A percentile compares a stretch with the other conserved stretches of the same genome.
Conservation (phyloP, 495 filamentous ascomycete genomes). For the Bombardia bombarda region DNA sequence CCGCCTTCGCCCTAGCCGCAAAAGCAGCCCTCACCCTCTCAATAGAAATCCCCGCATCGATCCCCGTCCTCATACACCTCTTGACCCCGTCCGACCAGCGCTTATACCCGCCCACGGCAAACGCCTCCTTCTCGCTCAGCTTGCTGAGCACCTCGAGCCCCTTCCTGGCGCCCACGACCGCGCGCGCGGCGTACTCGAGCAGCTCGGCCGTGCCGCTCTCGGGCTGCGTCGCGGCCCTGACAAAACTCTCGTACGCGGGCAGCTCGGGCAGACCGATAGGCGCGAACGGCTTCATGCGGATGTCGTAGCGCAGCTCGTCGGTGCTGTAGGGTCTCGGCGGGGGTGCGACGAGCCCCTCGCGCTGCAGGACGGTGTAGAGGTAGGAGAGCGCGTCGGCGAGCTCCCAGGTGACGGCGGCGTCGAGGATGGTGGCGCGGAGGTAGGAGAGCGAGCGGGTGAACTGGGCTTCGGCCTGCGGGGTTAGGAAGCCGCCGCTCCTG, state of each 20-base stretch:
- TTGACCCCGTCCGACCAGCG: slow-evolving; percentile 52
- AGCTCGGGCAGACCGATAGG: slow-evolving; percentile 61
- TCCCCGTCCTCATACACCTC: slow-evolving; percentile 54
- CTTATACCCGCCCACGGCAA: slow-evolving; percentile 42
- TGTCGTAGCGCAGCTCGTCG: slow-evolving; percentile 66
- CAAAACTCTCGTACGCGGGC: slow-evolving; percentile 57
- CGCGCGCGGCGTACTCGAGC: slow-evolving; percentile 52
- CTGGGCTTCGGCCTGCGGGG: slow-evolving; percentile 28
- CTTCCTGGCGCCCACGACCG: slow-evolving; percentile 53
- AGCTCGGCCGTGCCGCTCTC: slow-evolving; percentile 33
- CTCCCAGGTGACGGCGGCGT: slow-evolving; percentile 59
- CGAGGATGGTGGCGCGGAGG: slow-evolving; percentile 53
- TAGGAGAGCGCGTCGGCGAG: slow-evolving; percentile 60
- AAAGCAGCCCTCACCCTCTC: slow-evolving; percentile 37
- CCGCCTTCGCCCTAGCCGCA: slow-evolving; percentile 11
- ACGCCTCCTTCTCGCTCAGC: slow-evolving; percentile 36
- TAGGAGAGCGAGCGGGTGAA: slow-evolving; percentile 50
- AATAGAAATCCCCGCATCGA: slow-evolving; percentile 58
- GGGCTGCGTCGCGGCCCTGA: slow-evolving; percentile 25
- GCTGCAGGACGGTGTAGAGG: slow-evolving; percentile 59
- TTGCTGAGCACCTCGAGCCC: slow-evolving; percentile 55
- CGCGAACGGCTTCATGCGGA: slow-evolving; percentile 86
- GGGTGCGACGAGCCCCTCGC: slow-evolving; percentile 49
- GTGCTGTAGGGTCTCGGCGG: slow-evolving; percentile 62
- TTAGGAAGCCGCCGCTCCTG: slow-evolving; percentile 9